A percentile compares a stretch with the other conserved stretches of the same genome.
These are phyloP conservation scores for Exobasidium rhododendri DNA, from an alignment of 1,284 basidiomycete species.

Conservation along the genomic window DNA sequence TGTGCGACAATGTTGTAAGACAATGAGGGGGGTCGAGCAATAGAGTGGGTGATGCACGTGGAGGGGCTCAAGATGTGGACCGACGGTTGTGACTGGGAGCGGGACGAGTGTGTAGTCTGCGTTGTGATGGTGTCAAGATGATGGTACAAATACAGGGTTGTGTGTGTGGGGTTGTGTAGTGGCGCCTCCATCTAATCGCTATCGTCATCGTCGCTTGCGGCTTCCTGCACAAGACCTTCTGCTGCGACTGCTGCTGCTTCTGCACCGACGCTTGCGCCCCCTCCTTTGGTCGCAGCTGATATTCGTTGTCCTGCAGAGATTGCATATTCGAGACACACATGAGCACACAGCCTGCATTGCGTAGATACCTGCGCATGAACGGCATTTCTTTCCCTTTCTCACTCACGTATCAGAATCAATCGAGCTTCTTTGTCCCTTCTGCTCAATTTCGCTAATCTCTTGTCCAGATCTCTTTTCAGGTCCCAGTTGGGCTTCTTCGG, in stretches of 20 bases:
- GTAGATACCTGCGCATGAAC: no score
- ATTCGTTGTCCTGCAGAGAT: neutral
- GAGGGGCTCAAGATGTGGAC: no score
- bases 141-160: neutral
- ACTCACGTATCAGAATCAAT: conserved; percentile 78
- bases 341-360: no score
- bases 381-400: neutral
- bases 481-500: conserved; percentile 97
- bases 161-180: neutral
- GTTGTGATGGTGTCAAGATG: neutral
- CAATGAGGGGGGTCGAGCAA: no score
- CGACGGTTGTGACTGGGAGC: no score
- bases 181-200: neutral
- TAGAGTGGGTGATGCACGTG: no score
- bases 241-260: neutral
- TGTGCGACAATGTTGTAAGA: no score
- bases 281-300: neutral
- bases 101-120: no score
- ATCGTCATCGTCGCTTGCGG: neutral
- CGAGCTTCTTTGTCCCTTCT: conserved; percentile 85
- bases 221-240: neutral
- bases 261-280: neutral
- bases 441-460: conserved; percentile 82
- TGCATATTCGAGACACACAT: neutral
- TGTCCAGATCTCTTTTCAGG: conserved; percentile 87